phyloP scores from a whole-genome alignment of 1,139 yeast species.

The Saccharomyces pastorianus region DNA sequence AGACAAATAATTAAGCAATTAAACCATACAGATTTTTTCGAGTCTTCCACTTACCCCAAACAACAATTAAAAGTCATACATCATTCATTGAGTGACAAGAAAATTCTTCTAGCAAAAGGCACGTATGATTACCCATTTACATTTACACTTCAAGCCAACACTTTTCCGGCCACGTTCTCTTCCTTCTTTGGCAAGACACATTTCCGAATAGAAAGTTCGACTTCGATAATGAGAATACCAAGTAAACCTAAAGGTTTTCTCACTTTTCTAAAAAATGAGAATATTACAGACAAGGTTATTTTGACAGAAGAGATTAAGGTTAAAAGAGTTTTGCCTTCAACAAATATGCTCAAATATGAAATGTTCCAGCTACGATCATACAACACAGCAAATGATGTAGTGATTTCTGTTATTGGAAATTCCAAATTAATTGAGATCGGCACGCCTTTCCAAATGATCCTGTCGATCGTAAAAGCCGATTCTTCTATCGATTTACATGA shows the following conservation, averaged over 20 bases:
- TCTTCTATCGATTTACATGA: neutral
- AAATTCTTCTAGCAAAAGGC: constrained; percentile 10
- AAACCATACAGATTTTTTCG: constrained; percentile 5
- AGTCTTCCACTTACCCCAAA: neutral
- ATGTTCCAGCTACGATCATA: constrained; percentile 3
- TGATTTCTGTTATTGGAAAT: neutral
- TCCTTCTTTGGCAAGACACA: constrained; percentile 17
- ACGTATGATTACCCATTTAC: constrained; percentile 19
- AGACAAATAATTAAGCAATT: constrained; percentile 6
- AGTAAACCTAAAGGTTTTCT: neutral
- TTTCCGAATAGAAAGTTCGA: constrained; percentile 19
- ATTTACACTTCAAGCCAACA: constrained; percentile 13
- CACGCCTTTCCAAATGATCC: neutral
- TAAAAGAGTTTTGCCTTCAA: constrained; percentile 15
- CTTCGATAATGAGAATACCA: constrained; percentile 9
- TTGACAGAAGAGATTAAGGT: constrained; percentile 15
- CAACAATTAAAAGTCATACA: neutral
- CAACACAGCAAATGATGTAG: neutral
- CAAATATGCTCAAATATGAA: constrained; percentile 6
- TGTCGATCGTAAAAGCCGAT: neutral
- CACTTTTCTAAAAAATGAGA: constrained; percentile 2
- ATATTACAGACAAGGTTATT: constrained; percentile 15
- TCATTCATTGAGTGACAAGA: neutral
- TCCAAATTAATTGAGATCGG: constrained; percentile 3
- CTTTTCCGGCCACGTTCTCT: constrained; percentile 16